phyloP scores from a whole-genome alignment of 2,329 filamentous ascomycete species.

The Ophiostoma quercus region DNA sequence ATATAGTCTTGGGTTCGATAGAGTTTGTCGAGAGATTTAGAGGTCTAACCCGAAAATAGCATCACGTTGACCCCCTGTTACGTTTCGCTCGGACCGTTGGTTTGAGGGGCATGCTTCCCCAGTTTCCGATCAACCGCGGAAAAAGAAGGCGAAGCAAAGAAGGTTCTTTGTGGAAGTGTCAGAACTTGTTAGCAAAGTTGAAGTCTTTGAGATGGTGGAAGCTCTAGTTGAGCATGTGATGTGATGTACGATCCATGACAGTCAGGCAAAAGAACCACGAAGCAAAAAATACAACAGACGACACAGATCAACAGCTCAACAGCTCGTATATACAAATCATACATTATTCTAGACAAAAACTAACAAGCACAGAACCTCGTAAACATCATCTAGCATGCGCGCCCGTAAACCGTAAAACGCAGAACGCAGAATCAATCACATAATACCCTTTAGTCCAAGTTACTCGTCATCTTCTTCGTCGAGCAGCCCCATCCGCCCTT shows the following conservation, averaged over 20 bases:
- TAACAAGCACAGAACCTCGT: not conserved
- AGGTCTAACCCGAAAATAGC: not conserved
- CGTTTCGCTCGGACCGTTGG: not conserved
- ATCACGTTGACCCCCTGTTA: not conserved
- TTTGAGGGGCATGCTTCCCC: not conserved
- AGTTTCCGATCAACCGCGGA: not conserved
- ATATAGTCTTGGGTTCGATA: not conserved
- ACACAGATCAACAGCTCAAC: too few relatives aligned
- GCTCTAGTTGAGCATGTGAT: not conserved
- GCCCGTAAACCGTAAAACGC: not conserved
- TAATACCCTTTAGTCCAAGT: not conserved
- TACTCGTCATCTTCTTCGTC: conserved; percentile 31
- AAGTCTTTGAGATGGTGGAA: not conserved
- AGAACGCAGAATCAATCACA: not conserved
- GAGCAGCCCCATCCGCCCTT: conserved; percentile 20
- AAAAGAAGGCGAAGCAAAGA: not conserved
- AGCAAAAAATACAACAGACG: not conserved
- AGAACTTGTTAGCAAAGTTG: not conserved
- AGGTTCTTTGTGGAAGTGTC: not conserved
- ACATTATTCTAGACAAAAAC: not conserved
- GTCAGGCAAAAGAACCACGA: too few relatives aligned
- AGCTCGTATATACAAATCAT: not conserved
- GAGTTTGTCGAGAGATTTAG: not conserved
- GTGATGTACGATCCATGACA: not conserved
- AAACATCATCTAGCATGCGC: not conserved